A percentile compares a stretch with the other conserved stretches of the same genome.
phyloP scores from a whole-genome alignment of 192 early-diverging fungal species.

The Coemansia sp. region DNA sequence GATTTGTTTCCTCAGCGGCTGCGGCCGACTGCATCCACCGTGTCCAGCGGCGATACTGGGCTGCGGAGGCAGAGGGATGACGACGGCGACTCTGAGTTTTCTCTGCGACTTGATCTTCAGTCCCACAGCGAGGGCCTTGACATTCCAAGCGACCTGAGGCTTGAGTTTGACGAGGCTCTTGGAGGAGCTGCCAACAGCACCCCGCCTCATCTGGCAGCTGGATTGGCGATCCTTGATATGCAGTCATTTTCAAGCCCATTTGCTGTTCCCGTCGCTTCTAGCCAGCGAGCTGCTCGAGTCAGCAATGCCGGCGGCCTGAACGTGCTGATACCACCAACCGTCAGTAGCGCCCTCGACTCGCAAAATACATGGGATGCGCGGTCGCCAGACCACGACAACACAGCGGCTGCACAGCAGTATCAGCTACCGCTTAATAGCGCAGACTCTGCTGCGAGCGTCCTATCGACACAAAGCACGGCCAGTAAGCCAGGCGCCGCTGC shows the following conservation, averaged over 20 bases:
- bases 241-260: constrained; percentile 1
- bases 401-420: neutral
- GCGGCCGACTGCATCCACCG: constrained; percentile 8
- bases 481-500: constrained; percentile 1
- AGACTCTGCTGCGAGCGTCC: constrained; percentile 16
- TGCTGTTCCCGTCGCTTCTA: constrained; percentile 9
- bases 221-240: constrained; percentile 13
- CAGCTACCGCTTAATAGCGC: constrained; percentile 21
- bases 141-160: constrained; percentile 49
- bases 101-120: constrained; percentile 43
- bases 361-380: constrained; percentile 37
- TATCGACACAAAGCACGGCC: constrained; percentile 11
- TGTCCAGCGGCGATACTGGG: neutral
- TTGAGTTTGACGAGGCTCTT: constrained; percentile 50
- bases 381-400: constrained; percentile 30
- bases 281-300: neutral
- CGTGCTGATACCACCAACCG: constrained; percentile 29
- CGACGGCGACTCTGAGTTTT: constrained; percentile 40
- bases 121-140: constrained; percentile 26
- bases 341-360: neutral
- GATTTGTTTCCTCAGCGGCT: neutral
- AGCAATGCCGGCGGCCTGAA: constrained; percentile 19
- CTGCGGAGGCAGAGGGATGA: constrained; percentile 3
- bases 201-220: constrained; percentile 28
- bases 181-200: constrained; percentile 27